phyloP scores from a whole-genome alignment of 306 rosid species.

The Alnus rubra region DNA sequence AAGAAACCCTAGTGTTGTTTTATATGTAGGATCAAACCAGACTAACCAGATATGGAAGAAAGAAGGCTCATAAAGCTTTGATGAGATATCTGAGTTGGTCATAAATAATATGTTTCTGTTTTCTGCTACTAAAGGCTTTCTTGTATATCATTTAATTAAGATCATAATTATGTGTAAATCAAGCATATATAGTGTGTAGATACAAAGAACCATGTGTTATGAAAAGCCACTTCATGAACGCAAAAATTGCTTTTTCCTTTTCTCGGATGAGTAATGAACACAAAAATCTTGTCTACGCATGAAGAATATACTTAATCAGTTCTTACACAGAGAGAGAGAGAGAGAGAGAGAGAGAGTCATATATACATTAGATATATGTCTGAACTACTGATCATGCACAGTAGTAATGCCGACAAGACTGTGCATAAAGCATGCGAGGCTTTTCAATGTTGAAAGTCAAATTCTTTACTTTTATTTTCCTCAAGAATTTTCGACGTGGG shows the following conservation, averaged over 20 bases:
- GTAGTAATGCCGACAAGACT: slow-evolving; percentile 62
- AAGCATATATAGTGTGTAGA: too few relatives aligned
- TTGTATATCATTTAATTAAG: too few relatives aligned
- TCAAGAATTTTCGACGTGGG: slow-evolving; percentile 33
- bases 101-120: background rate
- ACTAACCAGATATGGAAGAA: background rate
- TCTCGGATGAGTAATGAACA: background rate
- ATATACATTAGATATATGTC: slow-evolving; percentile 15
- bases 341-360: slow-evolving; percentile 25
- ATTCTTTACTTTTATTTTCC: slow-evolving; percentile 28
- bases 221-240: background rate
- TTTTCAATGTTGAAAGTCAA: slow-evolving; percentile 53
- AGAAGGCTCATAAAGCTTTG: too few relatives aligned
- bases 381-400: slow-evolving; percentile 48
- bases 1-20: background rate
- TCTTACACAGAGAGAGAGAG: slow-evolving; percentile 19
- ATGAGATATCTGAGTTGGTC: background rate
- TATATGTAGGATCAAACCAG: background rate
- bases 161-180: too few relatives aligned
- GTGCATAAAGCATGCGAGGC: slow-evolving; percentile 44
- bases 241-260: background rate
- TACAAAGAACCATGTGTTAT: too few relatives aligned
- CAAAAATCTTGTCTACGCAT: slow-evolving; percentile 13
- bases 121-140: too few relatives aligned
- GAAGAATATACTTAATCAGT: slow-evolving; percentile 13